Evolutionary conservation across 148 eudicot species (phyloP).

Genomic region (Limonium bicolor): DNA sequence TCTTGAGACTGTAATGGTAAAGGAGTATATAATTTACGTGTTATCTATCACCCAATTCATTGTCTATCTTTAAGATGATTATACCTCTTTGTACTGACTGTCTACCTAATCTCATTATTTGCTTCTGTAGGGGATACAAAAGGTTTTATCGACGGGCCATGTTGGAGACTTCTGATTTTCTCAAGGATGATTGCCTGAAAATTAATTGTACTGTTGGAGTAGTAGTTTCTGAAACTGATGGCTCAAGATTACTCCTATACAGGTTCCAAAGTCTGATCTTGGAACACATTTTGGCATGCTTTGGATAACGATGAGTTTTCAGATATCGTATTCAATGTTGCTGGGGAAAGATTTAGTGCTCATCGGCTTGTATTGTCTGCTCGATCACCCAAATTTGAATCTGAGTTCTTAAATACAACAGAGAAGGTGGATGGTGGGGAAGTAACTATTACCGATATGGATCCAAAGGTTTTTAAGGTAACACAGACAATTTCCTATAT

Average conservation of each 20-base stretch:
- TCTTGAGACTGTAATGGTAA: no score
- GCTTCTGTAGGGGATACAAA: conserved; percentile 21
- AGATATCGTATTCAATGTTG: conserved; percentile 16
- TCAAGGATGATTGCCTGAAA: conserved; percentile 24
- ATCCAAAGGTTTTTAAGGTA: conserved; percentile 22
- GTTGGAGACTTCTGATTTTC: conserved; percentile 18
- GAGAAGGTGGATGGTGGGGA: conserved; percentile 3
- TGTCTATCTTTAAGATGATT: no score
- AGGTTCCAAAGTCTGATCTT: conserved; percentile 22
- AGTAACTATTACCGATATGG: conserved; percentile 14
- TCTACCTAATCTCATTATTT: neutral
- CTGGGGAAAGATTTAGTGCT: conserved; percentile 13
- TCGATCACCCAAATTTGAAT: conserved; percentile 16
- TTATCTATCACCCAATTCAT: no score
- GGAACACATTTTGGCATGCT: conserved; percentile 25
- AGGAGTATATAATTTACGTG: no score
- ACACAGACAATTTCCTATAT: no score
- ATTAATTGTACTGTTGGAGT: conserved; percentile 24
- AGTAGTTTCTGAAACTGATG: conserved; percentile 18
- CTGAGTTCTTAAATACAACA: conserved; percentile 7
- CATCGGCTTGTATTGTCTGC: conserved; percentile 18
- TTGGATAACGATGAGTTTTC: conserved; percentile 19
- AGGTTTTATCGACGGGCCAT: conserved; percentile 16
- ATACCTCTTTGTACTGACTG: neutral
- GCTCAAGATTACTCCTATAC: conserved; percentile 18